These are phyloP conservation scores for Lithospermum erythrorhizon DNA, from an alignment of 257 asterid species.

Conservation along the genomic window DNA sequence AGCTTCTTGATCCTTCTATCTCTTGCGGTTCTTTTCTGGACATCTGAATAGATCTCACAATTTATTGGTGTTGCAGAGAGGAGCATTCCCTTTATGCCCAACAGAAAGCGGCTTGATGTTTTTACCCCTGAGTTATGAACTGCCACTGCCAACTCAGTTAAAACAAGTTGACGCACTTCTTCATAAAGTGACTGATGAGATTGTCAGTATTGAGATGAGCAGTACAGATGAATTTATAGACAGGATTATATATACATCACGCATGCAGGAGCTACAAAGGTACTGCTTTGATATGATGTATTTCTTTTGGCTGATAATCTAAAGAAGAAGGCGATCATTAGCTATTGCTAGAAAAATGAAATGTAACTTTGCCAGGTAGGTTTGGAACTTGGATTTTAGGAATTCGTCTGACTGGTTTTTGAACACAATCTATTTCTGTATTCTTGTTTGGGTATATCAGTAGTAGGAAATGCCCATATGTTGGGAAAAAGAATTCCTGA, in stretches of 20 bases:
- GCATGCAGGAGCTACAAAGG: constrained; percentile 77
- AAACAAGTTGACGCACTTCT: constrained; percentile 68
- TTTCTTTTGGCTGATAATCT: neutral
- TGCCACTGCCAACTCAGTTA: constrained; percentile 63
- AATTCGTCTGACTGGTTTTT: neutral
- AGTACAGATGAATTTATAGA: constrained; percentile 35
- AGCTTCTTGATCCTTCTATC: neutral
- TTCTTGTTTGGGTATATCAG: neutral
- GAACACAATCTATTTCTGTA: neutral
- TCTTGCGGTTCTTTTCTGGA: neutral
- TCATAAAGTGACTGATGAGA: constrained; percentile 97
- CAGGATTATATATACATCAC: constrained; percentile 43
- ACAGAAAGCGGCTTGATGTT: constrained; percentile 71
- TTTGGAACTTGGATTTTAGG: neutral
- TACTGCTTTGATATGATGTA: constrained; percentile 9
- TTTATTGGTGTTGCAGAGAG: constrained; percentile 59
- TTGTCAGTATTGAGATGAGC: constrained; percentile 61
- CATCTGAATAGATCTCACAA: neutral
- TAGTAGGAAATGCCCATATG: neutral
- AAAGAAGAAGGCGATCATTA: neutral
- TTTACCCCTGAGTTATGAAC: constrained; percentile 64
- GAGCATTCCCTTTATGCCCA: constrained; percentile 77
- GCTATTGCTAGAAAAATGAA: neutral
- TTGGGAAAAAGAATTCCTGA: neutral
- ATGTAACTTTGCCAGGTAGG: no score